These are phyloP conservation scores for Trichoderma sp. DNA, from an alignment of 2,329 filamentous ascomycete genomes.

Conservation along the genomic window DNA sequence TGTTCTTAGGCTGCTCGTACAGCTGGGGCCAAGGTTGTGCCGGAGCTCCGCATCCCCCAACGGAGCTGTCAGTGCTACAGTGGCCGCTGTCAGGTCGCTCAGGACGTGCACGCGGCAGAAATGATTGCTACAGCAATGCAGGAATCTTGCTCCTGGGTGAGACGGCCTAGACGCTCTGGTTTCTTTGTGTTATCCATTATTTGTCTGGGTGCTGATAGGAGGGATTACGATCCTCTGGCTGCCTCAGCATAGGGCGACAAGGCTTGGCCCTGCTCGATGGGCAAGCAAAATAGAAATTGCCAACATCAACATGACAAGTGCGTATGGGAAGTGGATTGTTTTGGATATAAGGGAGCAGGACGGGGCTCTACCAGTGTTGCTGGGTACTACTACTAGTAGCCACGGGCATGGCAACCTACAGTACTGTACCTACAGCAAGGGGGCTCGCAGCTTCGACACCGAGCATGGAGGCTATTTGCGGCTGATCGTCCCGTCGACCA, in stretches of 20 bases:
- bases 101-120: conserved; percentile 1
- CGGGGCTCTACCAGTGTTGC: neutral
- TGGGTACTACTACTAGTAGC: neutral
- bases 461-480: neutral
- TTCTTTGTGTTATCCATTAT: neutral
- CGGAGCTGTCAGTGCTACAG: neutral
- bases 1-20: conserved; percentile 1
- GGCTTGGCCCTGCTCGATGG: neutral
- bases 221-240: neutral
- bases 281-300: neutral
- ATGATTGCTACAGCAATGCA: neutral
- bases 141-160: neutral
- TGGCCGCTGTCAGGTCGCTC: neutral
- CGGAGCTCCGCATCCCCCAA: conserved; percentile 6
- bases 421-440: neutral
- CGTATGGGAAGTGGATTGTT: neutral
- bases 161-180: neutral
- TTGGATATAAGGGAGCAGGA: neutral
- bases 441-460: neutral
- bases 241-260: neutral
- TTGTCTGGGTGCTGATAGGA: neutral
- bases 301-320: too few species aligned
- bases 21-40: conserved; percentile 5
- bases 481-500: conserved; percentile 1
- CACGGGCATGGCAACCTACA: neutral